Evolutionary conservation across 2,329 filamentous ascomycete species (phyloP), one percentile per base, ranked within the genome.

Genomic region (Ceratocystis huliohia): DNA sequence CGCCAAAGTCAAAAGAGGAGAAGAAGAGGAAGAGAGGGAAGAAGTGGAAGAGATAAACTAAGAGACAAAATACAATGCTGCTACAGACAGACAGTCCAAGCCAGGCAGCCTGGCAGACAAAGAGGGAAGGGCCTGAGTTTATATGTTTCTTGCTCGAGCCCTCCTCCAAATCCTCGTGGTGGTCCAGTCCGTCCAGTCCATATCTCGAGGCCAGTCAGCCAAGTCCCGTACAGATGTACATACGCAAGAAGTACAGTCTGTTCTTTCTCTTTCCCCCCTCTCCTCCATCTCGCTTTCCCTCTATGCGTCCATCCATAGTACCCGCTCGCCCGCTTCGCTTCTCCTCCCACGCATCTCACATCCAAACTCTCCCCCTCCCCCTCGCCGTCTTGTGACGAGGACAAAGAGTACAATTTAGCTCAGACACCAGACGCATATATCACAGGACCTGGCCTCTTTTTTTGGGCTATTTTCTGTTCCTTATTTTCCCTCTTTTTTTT

Each of bases 61-160:
- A 64, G 25, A 56, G 30, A 64, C 30, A 41, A 20, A 7, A 5
- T 20, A 28, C 15, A 28, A 53, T 37, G 10, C n/a, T 46, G 45
- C 45, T 46, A 48, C 45, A 48, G 45, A 8, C 20, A 13, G n/a
- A 41, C 2, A 2, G 2, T 5, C 46, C 5, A 22, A 25, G 44
- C 6, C 17, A 41, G 15, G 25, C 20, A 63, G 30, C 20, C 3
- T 2, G 15, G 30, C 22, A 48, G 41, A 50, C 41, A 30, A 63
- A 44, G 46, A 46, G 61, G 46, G 44, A 63, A 63, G 15, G 61
- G 61, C 8, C 61, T 30, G 61, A 50, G 53, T 30, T 59, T 59
- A 59, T 59, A 59, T 59, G 53, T 59, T 17, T 37, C 33, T 17
- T 59, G 22, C 28, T 59, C 53, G 53, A 59, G 53, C 53, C 53